Percentiles rank a stretch among this genome's conserved stretches.
These are phyloP conservation scores for Cardiospermum halicacabum DNA, from an alignment of 345 rosid species.

Conservation along the genomic window DNA sequence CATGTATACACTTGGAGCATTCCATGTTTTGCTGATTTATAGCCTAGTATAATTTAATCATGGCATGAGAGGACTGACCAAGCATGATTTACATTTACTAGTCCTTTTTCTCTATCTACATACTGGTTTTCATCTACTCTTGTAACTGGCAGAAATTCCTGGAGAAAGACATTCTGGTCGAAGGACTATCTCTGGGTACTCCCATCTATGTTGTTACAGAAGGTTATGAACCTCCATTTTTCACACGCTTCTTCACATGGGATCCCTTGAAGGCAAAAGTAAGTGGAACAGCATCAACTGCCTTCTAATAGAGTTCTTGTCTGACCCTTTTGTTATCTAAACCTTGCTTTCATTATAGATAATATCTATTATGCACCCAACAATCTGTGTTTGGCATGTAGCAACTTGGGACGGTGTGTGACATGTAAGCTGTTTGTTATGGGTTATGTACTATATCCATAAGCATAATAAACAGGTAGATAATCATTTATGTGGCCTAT, in stretches of 20 bases:
- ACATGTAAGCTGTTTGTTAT: not conserved
- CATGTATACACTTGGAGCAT: not conserved
- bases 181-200: slow-evolving; percentile 48
- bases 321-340: not conserved
- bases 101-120: not conserved
- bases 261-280: slow-evolving; percentile 67
- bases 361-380: not conserved
- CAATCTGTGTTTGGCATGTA: not conserved
- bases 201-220: slow-evolving; percentile 66
- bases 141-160: slow-evolving; percentile 59
- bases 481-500: not conserved
- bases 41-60: not conserved
- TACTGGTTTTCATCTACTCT: slow-evolving; percentile 21
- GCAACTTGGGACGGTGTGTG: not conserved
- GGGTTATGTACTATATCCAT: not conserved
- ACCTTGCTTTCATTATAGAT: not conserved
- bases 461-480: not conserved
- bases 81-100: not conserved
- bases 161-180: slow-evolving; percentile 45
- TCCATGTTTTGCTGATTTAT: not conserved
- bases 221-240: slow-evolving; percentile 73
- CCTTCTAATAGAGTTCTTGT: not conserved
- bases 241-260: slow-evolving; percentile 80
- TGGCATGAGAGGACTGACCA: slow-evolving; percentile 5
- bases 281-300: slow-evolving; percentile 27